Percentiles rank a stretch among this genome's conserved stretches.
phyloP scores from a whole-genome alignment of 345 rosid species.

The Gossypium anomalum region DNA sequence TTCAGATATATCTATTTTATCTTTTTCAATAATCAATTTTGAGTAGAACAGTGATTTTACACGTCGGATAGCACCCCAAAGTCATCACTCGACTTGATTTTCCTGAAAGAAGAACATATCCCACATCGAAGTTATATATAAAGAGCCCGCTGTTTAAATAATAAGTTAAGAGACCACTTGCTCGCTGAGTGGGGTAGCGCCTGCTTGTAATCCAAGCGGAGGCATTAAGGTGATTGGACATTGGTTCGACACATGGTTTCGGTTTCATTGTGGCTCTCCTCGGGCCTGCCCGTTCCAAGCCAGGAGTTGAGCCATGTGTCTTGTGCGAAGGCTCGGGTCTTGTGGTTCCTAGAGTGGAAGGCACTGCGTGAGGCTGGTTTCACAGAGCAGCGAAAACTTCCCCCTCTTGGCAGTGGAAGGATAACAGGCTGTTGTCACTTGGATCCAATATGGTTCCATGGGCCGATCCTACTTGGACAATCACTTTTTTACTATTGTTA shows the following conservation, averaged over 20 bases:
- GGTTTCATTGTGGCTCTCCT: rapidly evolving
- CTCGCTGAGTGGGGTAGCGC: background rate
- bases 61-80: background rate
- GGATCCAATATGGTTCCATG: too few relatives aligned
- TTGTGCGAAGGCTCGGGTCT: background rate
- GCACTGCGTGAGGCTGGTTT: slow-evolving; percentile 9
- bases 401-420: background rate
- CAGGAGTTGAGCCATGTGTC: background rate
- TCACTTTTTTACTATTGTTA: too few relatives aligned
- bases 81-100: too few relatives aligned
- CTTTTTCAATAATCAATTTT: background rate
- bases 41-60: background rate
- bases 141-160: too few relatives aligned
- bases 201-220: background rate
- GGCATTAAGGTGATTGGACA: background rate
- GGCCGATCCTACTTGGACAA: too few relatives aligned
- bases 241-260: background rate
- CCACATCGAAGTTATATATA: too few relatives aligned
- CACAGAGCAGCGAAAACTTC: background rate
- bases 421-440: too few relatives aligned
- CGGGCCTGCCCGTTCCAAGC: background rate
- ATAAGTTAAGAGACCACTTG: rapidly evolving
- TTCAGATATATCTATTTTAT: background rate
- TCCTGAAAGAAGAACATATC: too few relatives aligned
- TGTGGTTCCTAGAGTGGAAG: background rate